Conservation (phyloP, 78 protist genomes). For the Dictyostelium intermedium region DNA sequence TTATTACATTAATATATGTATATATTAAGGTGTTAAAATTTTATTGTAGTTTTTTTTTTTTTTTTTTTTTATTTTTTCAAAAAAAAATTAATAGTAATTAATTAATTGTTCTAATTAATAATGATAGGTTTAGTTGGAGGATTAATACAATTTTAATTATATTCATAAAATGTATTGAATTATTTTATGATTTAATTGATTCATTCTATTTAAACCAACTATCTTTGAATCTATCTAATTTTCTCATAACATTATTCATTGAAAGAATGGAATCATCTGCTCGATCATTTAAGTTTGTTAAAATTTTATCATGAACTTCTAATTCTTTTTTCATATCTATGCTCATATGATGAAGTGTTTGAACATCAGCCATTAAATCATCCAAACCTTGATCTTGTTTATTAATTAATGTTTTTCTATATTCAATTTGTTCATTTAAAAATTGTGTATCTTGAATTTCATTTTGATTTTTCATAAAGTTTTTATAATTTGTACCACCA, state of each 20-base stretch:
- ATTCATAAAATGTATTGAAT: no score
- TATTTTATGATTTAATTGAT: no score
- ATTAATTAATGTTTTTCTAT: background rate
- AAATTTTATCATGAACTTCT: slow-evolving; percentile 7
- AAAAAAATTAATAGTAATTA: no score
- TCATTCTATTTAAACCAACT: background rate
- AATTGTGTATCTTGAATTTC: slow-evolving; percentile 38
- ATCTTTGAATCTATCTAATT: slow-evolving; percentile 42
- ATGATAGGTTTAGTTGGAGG: no score
- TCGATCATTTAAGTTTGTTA: slow-evolving; percentile 8
- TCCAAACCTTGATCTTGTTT: slow-evolving; percentile 38
- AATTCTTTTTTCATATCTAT: background rate
- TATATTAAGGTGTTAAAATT: no score
- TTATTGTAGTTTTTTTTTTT: no score
- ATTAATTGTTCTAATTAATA: no score
- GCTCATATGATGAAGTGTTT: background rate
- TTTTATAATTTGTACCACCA: no score
- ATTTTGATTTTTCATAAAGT: background rate
- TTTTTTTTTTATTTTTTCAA: no score
- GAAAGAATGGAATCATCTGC: background rate
- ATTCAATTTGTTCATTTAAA: background rate
- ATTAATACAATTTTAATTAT: no score
- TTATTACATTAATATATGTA: no score
- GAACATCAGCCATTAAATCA: background rate
- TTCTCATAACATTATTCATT: slow-evolving; percentile 33